Base-by-base conservation (phyloP, 495 filamentous ascomycete species). In the Podospora fimiseda region DNA sequence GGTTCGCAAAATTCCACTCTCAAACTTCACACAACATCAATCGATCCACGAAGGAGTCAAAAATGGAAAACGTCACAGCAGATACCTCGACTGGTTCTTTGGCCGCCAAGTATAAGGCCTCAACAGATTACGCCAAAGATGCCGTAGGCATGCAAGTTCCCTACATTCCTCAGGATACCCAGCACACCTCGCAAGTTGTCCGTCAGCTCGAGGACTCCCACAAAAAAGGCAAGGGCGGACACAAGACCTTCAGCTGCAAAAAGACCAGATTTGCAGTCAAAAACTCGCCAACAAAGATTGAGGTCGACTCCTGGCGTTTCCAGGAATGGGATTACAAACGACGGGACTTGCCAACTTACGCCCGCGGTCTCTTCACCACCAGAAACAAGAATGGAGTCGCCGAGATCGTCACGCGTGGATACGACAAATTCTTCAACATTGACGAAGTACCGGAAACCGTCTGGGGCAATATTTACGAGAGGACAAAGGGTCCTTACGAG, bases 381-480 rank as follows among this genome's bases (percentile, higher is more conserved):
- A 76, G 67, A 54, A 80, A 75, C 41, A 70, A 74, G 44, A 72
- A 82, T 18, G 82, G 83, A 4, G 72, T 74, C 2, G 74, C 80
- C 14, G 89, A 96, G 67, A 96, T 98, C 50, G 84, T 77, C 2
- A 80, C 83, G 30, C 80, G 93, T 51, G 93, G 93, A 30, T 98
- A 98, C 70, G 94, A 98, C 74, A 98, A 98, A 71, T 98, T 98
- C 75, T 97, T 97, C 82, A 98, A 98, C 62, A 75, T 87, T 22
- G 79, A 78, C 40, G 93, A 98, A 67, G 84, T 90, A 2, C 63
- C 71, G 11, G 76, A 82, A 27, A 97, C 93, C 1, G 73, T 80
- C 51, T 98, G 94, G 93, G 62, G 72, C 14, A 89, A 88, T 64
- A 87, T 98, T 48, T 73, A 85, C 60, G 70, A 69, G 7, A 79